Evolutionary conservation across 139 green algal species (phyloP), one percentile per base, ranked within the genome.

Genomic region (Coelastrella sp.): DNA sequence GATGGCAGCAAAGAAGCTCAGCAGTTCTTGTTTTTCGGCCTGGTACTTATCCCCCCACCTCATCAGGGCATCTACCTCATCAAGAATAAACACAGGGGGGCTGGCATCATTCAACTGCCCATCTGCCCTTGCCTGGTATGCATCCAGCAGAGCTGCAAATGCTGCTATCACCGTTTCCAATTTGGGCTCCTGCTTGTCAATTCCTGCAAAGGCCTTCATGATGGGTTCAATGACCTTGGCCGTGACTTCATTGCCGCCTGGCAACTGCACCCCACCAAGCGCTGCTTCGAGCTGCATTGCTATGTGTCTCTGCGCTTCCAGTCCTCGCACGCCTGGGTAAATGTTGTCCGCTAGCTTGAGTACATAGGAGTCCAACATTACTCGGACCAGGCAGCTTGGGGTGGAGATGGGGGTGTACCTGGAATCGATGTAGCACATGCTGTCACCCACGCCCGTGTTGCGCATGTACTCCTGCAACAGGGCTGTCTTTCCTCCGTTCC

Each of bases 351-450:
- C 8, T 71, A 71, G 8, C 61, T 71, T 71, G 61, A 13, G 61
- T 71, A 71, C 11, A 71, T 10, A 10, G 11, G 61, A 71, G 11
- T 71, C 61, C 54, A 83, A 13, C 54, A 83, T n/a, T 47, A 56
- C 77, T 17, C 23, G 57, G 16, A 23, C 75, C 23, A 81, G 7
- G 20, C 58, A 14, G 75, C 23, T 81, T n/a, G 75, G 75, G 75
- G 75, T 60, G 32, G 11, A n/a, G 23, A 81, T 81, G 22, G 75
- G 75, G 14, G 75, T 60, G 58, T 60, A 60, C 75, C 75, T 81
- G 75, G 75, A n/a, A 59, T 81, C 16, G 8, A 81, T 81, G 75
- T 60, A 81, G 75, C 75, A 81, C 56, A n/a, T 81, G 75, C 75
- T 81, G 75, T 81, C 75, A 54, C 20, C 14, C 75, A 81, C 57